These are phyloP conservation scores for Omphalotus guepiniiformis DNA, from an alignment of 768 basidiomycete species.

Conservation along the genomic window DNA sequence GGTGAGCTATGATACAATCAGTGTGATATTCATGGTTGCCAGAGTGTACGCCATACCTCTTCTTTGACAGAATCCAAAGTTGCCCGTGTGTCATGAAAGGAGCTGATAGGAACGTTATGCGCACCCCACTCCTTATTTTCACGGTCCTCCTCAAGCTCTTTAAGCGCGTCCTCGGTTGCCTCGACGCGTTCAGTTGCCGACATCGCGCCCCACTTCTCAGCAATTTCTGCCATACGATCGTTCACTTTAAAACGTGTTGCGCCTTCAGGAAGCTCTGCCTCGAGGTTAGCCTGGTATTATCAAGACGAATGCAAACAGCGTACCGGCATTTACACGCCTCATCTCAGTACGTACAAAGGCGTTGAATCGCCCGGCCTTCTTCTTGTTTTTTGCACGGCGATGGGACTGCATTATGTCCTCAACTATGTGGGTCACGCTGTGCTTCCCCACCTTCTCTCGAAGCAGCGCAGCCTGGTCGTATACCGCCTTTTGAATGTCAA, in stretches of 20 bases:
- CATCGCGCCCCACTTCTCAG: constrained; percentile 1
- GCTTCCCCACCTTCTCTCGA: neutral
- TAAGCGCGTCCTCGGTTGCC: neutral
- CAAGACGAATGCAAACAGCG: neutral
- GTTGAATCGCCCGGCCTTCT: neutral
- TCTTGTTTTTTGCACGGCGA: neutral
- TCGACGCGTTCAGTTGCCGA: neutral
- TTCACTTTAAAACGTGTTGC: neutral
- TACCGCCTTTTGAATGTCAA: neutral
- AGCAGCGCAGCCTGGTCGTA: neutral
- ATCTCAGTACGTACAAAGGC: neutral
- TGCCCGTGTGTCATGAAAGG: neutral
- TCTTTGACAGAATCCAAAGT: neutral
- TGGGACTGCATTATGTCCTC: neutral
- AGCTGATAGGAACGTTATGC: neutral
- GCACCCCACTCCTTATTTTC: neutral
- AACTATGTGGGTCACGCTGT: neutral
- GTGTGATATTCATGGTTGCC: neutral
- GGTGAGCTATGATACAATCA: neutral
- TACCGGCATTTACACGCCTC: constrained; percentile 1
- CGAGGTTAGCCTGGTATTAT: neutral
- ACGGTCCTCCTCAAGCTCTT: neutral
- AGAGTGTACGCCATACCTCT: neutral
- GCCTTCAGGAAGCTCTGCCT: neutral
- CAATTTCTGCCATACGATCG: neutral